phyloP scores from a whole-genome alignment of 2,329 filamentous ascomycete genomes.

The Aulographum hederae region DNA sequence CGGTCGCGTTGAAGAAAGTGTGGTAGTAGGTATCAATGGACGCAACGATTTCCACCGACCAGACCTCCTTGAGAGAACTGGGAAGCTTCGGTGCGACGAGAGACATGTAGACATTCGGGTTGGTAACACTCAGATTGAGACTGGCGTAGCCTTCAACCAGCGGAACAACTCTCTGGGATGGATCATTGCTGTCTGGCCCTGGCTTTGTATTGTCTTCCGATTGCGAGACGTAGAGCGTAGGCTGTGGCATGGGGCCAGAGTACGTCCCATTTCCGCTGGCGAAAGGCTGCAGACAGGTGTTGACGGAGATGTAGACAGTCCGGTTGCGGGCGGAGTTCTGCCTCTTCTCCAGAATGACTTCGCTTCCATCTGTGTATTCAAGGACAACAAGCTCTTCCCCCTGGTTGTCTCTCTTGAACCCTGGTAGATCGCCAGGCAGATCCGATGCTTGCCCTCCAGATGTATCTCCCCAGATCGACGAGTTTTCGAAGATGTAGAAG shows the following conservation, averaged over 20 bases:
- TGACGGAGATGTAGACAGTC: conserved; percentile 65
- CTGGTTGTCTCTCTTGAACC: background rate
- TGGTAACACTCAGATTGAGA: too few species aligned
- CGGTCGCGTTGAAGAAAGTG: conserved; percentile 25
- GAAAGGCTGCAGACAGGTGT: conserved; percentile 63
- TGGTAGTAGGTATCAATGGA: conserved; percentile 64
- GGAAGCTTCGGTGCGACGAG: conserved; percentile 49
- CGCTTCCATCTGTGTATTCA: too few species aligned
- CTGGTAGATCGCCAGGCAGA: background rate
- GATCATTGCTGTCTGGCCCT: conserved; percentile 35
- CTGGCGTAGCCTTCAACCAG: conserved; percentile 58
- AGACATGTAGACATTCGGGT: conserved; percentile 64
- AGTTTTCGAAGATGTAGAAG: background rate
- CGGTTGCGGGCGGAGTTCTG: conserved; percentile 13
- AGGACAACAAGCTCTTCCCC: too few species aligned
- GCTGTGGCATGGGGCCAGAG: conserved; percentile 36
- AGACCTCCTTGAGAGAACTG: conserved; percentile 42
- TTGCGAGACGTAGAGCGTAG: conserved; percentile 61
- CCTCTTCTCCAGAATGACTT: too few species aligned
- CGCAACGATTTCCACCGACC: conserved; percentile 65
- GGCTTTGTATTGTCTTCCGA: conserved; percentile 44
- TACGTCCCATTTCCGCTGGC: conserved; percentile 30
- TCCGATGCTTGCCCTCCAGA: too few species aligned
- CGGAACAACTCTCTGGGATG: conserved; percentile 25
- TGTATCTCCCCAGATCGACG: background rate